phyloP scores from a whole-genome alignment of 2,329 filamentous ascomycete species.

The Xylariaceae sp. region DNA sequence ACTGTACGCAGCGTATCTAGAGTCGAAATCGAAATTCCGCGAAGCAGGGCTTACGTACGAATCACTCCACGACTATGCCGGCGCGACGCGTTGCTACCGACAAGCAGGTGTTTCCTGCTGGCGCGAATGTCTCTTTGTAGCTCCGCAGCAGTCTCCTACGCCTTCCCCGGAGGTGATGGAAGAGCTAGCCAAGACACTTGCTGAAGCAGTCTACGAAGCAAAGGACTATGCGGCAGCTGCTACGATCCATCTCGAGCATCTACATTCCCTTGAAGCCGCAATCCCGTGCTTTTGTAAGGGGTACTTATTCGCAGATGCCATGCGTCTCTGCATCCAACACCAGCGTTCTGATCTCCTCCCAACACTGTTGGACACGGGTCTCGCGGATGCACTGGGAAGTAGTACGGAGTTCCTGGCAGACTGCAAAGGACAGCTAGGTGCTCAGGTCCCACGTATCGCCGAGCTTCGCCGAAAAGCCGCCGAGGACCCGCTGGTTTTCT shows the following conservation, averaged over 20 bases:
- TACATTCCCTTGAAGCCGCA: slow-evolving; percentile 66
- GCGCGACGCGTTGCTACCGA: slow-evolving; percentile 79
- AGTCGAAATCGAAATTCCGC: slow-evolving; percentile 69
- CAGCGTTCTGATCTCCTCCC: slow-evolving; percentile 59
- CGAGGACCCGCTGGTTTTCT: slow-evolving; percentile 84
- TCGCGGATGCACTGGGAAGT: slow-evolving; percentile 74
- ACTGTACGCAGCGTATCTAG: slow-evolving; percentile 76
- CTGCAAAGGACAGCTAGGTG: slow-evolving; percentile 77
- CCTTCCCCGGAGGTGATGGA: slow-evolving; percentile 56
- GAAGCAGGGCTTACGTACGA: slow-evolving; percentile 92
- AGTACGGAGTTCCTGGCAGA: slow-evolving; percentile 92
- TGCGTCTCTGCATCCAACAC: slow-evolving; percentile 66
- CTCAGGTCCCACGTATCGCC: slow-evolving; percentile 79
- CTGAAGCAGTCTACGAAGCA: slow-evolving; percentile 73
- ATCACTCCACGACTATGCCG: slow-evolving; percentile 68
- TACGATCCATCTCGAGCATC: slow-evolving; percentile 76
- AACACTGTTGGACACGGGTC: slow-evolving; percentile 68
- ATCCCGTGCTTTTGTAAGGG: slow-evolving; percentile 80
- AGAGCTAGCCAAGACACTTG: slow-evolving; percentile 69
- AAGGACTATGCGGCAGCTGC: slow-evolving; percentile 82
- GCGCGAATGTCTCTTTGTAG: slow-evolving; percentile 84
- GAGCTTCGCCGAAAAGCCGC: slow-evolving; percentile 79
- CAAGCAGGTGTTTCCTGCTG: slow-evolving; percentile 72
- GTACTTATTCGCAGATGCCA: slow-evolving; percentile 83
- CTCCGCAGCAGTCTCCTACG: slow-evolving; percentile 61